Evolutionary conservation across 1,139 yeast genomes (phyloP), one percentile per base, ranked within the genome.

Genomic region (Casaregolazyma suthepensis): DNA sequence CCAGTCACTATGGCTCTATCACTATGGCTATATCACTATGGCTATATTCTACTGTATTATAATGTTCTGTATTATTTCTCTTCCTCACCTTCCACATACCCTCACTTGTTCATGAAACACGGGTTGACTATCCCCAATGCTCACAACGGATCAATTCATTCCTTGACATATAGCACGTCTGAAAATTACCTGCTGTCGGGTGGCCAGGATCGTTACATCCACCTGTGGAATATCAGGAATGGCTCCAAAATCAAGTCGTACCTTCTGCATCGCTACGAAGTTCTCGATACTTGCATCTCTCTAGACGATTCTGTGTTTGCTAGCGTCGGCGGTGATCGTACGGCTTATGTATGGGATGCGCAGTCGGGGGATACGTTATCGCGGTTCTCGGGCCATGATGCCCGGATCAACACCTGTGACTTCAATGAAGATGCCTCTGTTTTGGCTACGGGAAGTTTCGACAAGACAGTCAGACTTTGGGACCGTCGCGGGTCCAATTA

Each of bases 271-370:
- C 68, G 68, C 9, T 63, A 66, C 48, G 72, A 67, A 49, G 68
- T 70, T 9, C 59, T 69, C 17, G 73, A 65, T 53, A 56, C 70
- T 6, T 62, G 64, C 3, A 63, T 70, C 7, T 50, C 67, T 12
- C 55, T 47, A 12, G 72, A 70, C 51, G 67, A 65, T 51, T 50
- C 68, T 23, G 40, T 53, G 54, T 69, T 71, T 53, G 73, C 65
- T 31, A 64, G 71, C 48, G 66, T 69, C 20, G 74, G 75, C 15
- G 72, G 73, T 5, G 75, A 71, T 52, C 57, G 70, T n/a, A 59
- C 64, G 9, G 67, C 67, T 5, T 63, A 60, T 50, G 54, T 67
- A 5, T 72, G 75, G 72, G 73, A 71, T 54, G 71, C 67, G 3
- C 55, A 63, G 10, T 51, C 65, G 5, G 70, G 66, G 5, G 53